phyloP scores from a whole-genome alignment of 345 rosid genomes.

The Eucalyptus marginata region DNA sequence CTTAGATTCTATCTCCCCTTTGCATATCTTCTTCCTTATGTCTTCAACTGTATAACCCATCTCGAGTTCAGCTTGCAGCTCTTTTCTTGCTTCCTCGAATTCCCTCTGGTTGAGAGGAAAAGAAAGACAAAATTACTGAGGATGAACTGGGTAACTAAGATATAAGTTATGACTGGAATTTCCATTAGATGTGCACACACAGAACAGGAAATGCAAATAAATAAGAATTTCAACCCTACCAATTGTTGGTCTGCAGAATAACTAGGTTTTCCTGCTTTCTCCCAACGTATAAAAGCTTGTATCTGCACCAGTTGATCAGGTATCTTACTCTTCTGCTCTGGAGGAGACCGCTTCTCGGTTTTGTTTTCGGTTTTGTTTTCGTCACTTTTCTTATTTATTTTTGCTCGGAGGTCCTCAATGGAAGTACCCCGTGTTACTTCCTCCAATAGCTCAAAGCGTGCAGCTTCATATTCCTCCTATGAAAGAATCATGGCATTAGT shows the following conservation, averaged over 20 bases:
- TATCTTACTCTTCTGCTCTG: constrained; percentile 17
- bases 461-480: constrained; percentile 93
- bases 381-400: constrained; percentile 40
- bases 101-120: constrained; percentile 25
- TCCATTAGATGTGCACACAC: background rate
- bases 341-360: constrained; percentile 18
- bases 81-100: constrained; percentile 63
- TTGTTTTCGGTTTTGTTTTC: constrained; percentile 24
- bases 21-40: constrained; percentile 31
- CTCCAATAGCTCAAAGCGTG: constrained; percentile 76
- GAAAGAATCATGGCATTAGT: background rate
- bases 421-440: constrained; percentile 76
- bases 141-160: background rate
- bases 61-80: constrained; percentile 43
- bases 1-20: constrained; percentile 41
- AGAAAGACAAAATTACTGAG: background rate
- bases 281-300: constrained; percentile 69
- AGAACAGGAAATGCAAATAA: background rate
- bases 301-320: constrained; percentile 55
- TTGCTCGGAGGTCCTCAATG: constrained; percentile 60
- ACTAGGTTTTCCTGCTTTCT: constrained; percentile 65
- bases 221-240: background rate
- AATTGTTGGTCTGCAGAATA: constrained; percentile 29
- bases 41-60: constrained; percentile 50
- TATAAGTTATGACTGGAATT: background rate